phyloP scores from a whole-genome alignment of 129 eudicot species.

The Artemisia argyi region DNA sequence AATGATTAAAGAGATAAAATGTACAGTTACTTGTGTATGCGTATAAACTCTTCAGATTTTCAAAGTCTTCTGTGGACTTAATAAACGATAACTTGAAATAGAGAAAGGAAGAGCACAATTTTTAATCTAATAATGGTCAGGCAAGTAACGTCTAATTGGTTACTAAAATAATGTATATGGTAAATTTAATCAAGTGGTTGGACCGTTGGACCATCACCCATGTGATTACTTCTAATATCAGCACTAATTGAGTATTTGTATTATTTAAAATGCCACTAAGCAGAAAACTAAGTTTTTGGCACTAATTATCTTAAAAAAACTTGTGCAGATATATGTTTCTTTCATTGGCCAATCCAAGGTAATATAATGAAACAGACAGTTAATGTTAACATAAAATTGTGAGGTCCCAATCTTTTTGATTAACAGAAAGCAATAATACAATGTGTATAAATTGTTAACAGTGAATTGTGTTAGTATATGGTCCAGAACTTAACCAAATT shows the following conservation, averaged over 20 bases:
- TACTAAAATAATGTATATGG: background rate
- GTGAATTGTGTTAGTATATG: background rate
- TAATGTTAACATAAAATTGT: conserved; percentile 15
- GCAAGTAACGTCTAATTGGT: background rate
- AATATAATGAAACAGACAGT: conserved; percentile 15
- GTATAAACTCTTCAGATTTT: background rate
- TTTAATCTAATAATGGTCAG: conserved; percentile 11
- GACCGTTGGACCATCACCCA: conserved; percentile 15
- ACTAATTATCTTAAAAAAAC: conserved; percentile 6
- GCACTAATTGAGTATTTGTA: background rate
- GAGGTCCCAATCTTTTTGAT: conserved; percentile 23
- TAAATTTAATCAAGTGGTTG: background rate
- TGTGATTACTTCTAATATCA: conserved; percentile 19
- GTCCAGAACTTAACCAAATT: conserved; percentile 12
- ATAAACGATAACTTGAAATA: background rate
- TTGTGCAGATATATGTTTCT: conserved; percentile 23
- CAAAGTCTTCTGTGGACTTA: background rate
- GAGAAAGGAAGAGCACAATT: background rate
- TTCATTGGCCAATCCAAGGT: conserved; percentile 17
- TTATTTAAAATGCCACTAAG: background rate
- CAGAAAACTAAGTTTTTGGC: background rate
- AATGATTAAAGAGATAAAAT: background rate
- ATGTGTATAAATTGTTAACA: background rate
- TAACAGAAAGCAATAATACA: conserved; percentile 26
- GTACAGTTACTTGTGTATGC: background rate